Evolutionary conservation across 73 alveolate genomes (phyloP), one percentile per base, ranked within the genome.

Genomic region (Tetrahymena borealis): DNA sequence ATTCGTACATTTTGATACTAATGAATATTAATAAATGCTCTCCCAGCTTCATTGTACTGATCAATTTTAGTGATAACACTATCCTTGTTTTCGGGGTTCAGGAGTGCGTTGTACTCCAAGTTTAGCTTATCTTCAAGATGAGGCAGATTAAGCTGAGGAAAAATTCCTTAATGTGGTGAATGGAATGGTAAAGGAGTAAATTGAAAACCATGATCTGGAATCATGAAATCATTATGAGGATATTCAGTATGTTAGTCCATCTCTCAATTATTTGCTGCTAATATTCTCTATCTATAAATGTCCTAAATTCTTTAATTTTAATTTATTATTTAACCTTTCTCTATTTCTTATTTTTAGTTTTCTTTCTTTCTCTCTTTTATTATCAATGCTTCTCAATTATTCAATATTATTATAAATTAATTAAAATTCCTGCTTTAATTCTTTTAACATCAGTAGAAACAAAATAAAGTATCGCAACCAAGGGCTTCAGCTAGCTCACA

Each of bases 391-490:
- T 60, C 85, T 60, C 28, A 60, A 60, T 24, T 60, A 24, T 24
- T 60, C 85, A 60, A 60, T 60, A 60, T 60, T 60, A 60, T 60
- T 24, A 60, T 35, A 60, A 60, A 60, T 60, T 60, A 60, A 60
- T 60, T 60, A 60, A 60, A 60, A 24, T 60, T 24, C 28, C 28
- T 60, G 85, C 85, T 60, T 60, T 60, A 32, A 60, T 60, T 60
- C 85, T 60, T 60, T 60, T 60, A 60, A 60, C 85, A 60, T 60
- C 85, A 60, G 85, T 60, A 60, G 85, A 60, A 60, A 60, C 85
- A 60, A 60, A 60, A n/a, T n/a, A n/a, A 60, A 60, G 35, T 60
- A 60, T 60, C 85, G 28, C 28, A 60, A 60, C n/a, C 16, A 60
- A 60, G 85, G 85, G 18, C 28, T 60, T 60, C 37, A 60, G 28